Conservation (phyloP, 352 stramenopile species). For the Phytopythium cucurbitacearum region DNA sequence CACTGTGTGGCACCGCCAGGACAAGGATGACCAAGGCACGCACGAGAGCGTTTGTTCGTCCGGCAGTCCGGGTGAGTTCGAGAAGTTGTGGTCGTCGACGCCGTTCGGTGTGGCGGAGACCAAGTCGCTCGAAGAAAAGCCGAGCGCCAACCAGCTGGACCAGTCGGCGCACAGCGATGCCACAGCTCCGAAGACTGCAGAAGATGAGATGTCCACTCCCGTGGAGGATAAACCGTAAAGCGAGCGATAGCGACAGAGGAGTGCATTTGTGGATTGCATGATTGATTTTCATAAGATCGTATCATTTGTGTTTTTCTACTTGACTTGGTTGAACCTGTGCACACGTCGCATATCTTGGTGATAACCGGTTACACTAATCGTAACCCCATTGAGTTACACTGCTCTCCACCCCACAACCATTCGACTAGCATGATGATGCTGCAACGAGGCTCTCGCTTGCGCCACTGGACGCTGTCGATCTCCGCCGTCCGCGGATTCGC, state of each 20-base stretch:
- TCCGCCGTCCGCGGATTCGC: slow-evolving; percentile 25
- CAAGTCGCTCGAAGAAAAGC: slow-evolving; percentile 22
- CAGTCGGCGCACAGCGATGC: no score
- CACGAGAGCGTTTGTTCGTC: slow-evolving; percentile 37
- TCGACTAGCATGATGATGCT: slow-evolving; percentile 13
- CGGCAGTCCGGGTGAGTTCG: slow-evolving; percentile 47
- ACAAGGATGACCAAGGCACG: slow-evolving; percentile 46
- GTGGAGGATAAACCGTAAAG: no score
- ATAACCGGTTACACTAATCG: not conserved
- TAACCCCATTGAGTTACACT: no score
- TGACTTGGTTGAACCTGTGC: no score
- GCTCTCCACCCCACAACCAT: no score
- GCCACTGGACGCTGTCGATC: slow-evolving; percentile 3
- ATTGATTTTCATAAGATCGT: no score
- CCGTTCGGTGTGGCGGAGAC: slow-evolving; percentile 45
- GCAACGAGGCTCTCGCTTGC: slow-evolving; percentile 7
- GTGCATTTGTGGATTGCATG: no score
- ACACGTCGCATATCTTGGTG: not conserved
- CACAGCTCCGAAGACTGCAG: no score
- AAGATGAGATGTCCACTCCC: no score
- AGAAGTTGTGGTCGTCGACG: slow-evolving; percentile 51
- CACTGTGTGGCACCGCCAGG: slow-evolving; percentile 39
- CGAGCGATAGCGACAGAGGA: no score
- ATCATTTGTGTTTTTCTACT: no score
- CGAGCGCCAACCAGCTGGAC: no score